Evolutionary conservation across 176 grass and related monocot genomes (phyloP), one percentile per base, ranked within the genome.

Genomic region (Cymbopogon citratus): DNA sequence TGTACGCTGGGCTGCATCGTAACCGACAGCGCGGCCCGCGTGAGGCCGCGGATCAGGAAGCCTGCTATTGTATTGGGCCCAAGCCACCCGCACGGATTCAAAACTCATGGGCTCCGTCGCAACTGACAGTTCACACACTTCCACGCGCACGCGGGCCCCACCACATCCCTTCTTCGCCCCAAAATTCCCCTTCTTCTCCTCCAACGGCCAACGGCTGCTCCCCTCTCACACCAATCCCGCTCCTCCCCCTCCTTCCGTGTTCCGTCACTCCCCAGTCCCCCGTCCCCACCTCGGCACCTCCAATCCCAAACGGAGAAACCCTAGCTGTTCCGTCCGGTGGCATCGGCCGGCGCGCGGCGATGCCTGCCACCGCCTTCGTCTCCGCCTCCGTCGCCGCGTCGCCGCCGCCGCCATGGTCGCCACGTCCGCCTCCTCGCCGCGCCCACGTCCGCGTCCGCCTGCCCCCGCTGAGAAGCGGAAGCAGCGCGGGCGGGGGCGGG

Each of bases 401-500:
- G 10, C 75, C 88, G 25, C 18, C 56, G 0, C 83, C 85, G 31
- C n/a, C n/a, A n/a, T 83, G 61, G 65, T 62, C 44, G n/a, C 34
- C 69, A 10, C 51, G 74, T 7, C 31, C 41, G 49, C 75, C 40
- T 39, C 78, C 51, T 40, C 80, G 63, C 26, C 63, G 34, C 5
- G 6, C 14, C 52, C 72, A 21, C 46, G 59, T 6, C 40, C 40
- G 6, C 40, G 46, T 86, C 79, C 69, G 73, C 33, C 26, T 71
- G 15, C 67, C 56, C 19, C 88, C 69, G 85, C 90, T 76, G 36
- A 78, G 79, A 60, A 82, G 83, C 66, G 71, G 67, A 9, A 19
- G 70, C 49, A 28, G 71, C 19, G 27, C 41, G 41, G 62, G 79
- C 18, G 26, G 61, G 34, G 66, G 60, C 2, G 84, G 81, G 28